phyloP scores from a whole-genome alignment of 2,329 filamentous ascomycete species.

The Epichloe gansuensis region DNA sequence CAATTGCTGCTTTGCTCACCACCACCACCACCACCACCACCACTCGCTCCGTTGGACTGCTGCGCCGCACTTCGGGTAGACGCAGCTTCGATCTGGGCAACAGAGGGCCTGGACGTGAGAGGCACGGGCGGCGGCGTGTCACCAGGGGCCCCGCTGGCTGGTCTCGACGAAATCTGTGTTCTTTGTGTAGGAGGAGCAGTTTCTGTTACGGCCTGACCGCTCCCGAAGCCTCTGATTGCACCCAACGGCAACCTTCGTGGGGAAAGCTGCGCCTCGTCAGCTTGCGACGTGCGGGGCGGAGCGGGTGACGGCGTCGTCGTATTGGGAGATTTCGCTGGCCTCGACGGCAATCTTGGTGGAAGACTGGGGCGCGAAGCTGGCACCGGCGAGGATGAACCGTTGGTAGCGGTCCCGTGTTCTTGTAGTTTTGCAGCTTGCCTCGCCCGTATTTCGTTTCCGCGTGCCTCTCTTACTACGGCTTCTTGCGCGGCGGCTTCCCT shows the following conservation, averaged over 20 bases:
- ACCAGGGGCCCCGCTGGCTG: constrained; percentile 6
- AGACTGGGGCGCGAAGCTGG: constrained; percentile 25
- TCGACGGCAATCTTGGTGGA: constrained; percentile 39
- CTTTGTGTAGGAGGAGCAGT: background rate
- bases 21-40: background rate
- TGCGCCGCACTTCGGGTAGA: constrained; percentile 19
- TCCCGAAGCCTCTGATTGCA: constrained; percentile 14
- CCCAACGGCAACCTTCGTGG: constrained; percentile 6
- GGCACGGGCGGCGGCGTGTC: constrained; percentile 40
- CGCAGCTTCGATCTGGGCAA: constrained; percentile 36
- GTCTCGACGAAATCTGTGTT: constrained; percentile 3
- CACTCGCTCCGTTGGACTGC: constrained; percentile 6
- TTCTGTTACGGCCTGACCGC: background rate
- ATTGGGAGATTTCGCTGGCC: constrained; percentile 24
- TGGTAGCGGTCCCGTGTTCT: constrained; percentile 16
- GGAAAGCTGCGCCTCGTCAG: constrained; percentile 2
- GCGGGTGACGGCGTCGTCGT: constrained; percentile 6
- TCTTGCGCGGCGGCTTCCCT: constrained; percentile 13
- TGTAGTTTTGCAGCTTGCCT: constrained; percentile 4
- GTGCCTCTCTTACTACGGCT: background rate
- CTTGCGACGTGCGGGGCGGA: background rate
- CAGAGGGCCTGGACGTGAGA: constrained; percentile 36
- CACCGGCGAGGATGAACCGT: constrained; percentile 9
- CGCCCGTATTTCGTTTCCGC: constrained; percentile 5
- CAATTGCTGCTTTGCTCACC: constrained; percentile 33